Percentiles rank a stretch among this genome's conserved stretches.
Evolutionary conservation across 805 yeast genomes (phyloP).

Genomic region (Wickerhamomyces chaumierensis): DNA sequence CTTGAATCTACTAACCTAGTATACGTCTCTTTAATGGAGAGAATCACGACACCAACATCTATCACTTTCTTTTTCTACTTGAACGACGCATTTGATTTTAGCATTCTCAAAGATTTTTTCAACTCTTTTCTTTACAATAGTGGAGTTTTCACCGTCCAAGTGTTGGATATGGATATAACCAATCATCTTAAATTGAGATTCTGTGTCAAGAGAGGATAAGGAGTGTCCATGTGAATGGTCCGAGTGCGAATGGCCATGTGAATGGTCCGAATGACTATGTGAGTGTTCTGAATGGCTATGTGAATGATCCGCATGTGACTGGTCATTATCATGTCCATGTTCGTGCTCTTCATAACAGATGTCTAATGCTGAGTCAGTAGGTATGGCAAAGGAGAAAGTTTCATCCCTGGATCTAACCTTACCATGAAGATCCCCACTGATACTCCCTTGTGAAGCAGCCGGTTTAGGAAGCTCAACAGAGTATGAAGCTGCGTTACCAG

Average conservation of each 20-base stretch:
- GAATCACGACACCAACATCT: conserved; percentile 61
- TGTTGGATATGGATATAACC: conserved; percentile 83
- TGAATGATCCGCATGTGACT: no score
- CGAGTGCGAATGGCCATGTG: conserved; percentile 4
- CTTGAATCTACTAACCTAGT: no score
- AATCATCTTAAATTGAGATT: conserved; percentile 26
- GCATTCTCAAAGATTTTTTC: conserved; percentile 39
- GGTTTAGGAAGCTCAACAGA: conserved; percentile 3
- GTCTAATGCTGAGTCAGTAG: background rate
- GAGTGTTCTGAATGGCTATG: background rate
- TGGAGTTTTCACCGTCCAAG: conserved; percentile 49
- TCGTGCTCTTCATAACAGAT: background rate
- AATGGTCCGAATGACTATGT: background rate
- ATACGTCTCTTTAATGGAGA: no score
- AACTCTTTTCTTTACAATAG: conserved; percentile 48
- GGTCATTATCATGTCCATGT: no score
- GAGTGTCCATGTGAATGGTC: conserved; percentile 7
- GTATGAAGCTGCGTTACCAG: conserved; percentile 10
- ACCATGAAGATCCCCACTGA: background rate
- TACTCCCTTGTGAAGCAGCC: background rate
- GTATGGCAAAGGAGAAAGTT: background rate
- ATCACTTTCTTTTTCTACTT: conserved; percentile 54
- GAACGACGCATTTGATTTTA: conserved; percentile 47
- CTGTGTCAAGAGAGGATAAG: no score
- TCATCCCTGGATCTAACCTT: background rate